Base-by-base conservation (phyloP, 495 filamentous ascomycete species). In the Usnea hakonensis region DNA sequence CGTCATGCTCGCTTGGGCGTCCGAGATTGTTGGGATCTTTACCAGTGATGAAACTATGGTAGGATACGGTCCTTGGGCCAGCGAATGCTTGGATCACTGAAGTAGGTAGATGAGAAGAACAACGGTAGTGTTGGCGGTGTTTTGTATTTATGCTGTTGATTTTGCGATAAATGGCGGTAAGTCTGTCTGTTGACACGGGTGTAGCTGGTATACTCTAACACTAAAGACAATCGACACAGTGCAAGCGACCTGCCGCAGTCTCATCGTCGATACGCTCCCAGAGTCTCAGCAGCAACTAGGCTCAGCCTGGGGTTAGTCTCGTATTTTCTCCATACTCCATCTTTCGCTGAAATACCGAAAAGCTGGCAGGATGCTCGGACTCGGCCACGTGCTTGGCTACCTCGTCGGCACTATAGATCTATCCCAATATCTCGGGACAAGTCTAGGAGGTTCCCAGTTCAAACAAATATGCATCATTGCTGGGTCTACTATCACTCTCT, bases 131-230 rank as follows among this genome's bases (percentile, higher is more conserved):
- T 69, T 95, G 55, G 93, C 93, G 11, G 88, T 97, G 28, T 67
- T 92, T 40, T 85, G 88, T 65, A 93, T 96, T 65, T 96, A 96
- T 71, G 83, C 85, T 0, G 87, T 95, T 26, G 93, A 97, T 72
- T 97, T 97, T 74, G 85, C 91, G 14, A 95, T 97, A 71, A 97
- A 97, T 76, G 87, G 88, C 66, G 87, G 88, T 89, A 62, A 69
- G 83, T 81, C 33, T 48, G 35, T 46, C 23, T 23, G 28, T 40
- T 16, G 48, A 32, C 23, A 14, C n/a, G 9, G 10, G 14, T 13
- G 43, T 26, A 26, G 21, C 43, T 3, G 3, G 14, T 8, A 48
- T 48, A 38, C 37, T 11, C 62, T 32, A 44, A 53, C n/a, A 55
- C 69, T 73, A 62, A 72, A 55, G 56, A 35, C 28, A n/a, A 16